phyloP scores from a whole-genome alignment of 148 eudicot species.

The Suaeda aralocaspica region DNA sequence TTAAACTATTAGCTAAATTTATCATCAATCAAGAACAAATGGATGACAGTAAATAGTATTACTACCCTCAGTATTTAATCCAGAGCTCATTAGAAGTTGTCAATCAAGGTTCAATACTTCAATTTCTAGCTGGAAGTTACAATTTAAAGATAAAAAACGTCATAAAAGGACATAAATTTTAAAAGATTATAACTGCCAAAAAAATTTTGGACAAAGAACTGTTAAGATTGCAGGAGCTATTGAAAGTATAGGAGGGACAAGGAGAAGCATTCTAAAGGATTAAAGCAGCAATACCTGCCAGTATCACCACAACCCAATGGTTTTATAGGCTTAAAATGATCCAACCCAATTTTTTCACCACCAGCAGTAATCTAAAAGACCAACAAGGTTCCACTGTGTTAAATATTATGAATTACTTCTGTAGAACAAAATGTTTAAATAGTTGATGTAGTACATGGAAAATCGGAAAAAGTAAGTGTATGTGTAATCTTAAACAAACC shows the following conservation, averaged over 20 bases:
- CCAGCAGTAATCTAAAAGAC: slow-evolving; percentile 46
- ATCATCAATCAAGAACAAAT: background rate
- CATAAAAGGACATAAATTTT: too few relatives aligned
- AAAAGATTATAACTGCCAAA: background rate
- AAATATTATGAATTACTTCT: slow-evolving; percentile 10
- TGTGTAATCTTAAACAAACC: slow-evolving; percentile 34
- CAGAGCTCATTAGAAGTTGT: background rate
- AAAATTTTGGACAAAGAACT: background rate
- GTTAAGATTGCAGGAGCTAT: slow-evolving; percentile 7
- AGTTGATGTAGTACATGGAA: background rate
- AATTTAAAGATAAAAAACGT: background rate
- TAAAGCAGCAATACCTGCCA: slow-evolving; percentile 57
- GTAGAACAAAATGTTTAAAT: background rate
- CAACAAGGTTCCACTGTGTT: slow-evolving; percentile 7
- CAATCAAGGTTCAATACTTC: background rate
- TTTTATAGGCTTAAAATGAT: slow-evolving; percentile 85
- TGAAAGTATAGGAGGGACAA: background rate
- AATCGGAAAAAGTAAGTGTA: background rate
- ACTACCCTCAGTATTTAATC: background rate
- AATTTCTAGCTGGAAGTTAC: background rate
- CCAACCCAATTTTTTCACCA: slow-evolving; percentile 67
- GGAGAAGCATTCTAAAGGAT: background rate
- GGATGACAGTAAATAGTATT: background rate
- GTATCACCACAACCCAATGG: slow-evolving; percentile 99
- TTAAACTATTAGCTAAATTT: too few relatives aligned